Evolutionary conservation across 352 stramenopile genomes (phyloP).

Genomic region (Phytophthora chlamydospora): DNA sequence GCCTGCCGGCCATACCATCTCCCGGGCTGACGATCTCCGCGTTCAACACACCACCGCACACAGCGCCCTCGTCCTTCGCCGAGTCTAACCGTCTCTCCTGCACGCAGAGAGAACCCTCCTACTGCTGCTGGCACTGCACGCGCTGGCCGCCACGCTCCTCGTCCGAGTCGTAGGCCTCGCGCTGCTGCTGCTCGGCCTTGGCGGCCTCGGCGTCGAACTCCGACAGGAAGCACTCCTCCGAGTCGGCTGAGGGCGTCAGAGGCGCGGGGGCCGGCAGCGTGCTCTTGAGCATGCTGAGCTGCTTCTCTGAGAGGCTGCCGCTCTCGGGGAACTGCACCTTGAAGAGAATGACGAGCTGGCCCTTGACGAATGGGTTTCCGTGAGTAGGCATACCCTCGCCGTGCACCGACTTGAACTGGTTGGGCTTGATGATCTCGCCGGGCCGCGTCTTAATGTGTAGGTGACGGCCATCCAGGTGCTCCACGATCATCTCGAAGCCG

Average conservation of each 20-base stretch:
- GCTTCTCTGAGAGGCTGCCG: conserved; percentile 83
- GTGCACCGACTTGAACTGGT: conserved; percentile 94
- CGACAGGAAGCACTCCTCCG: conserved; percentile 88
- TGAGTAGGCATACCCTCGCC: conserved; percentile 98
- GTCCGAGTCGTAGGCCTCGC: conserved; percentile 92
- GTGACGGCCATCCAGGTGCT: conserved; percentile 92
- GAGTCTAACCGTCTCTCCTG: conserved; percentile 39
- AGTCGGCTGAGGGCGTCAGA: conserved; percentile 52
- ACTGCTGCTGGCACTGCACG: conserved; percentile 92
- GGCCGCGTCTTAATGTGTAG: conserved; percentile 93
- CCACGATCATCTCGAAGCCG: conserved; percentile 92
- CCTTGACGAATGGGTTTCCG: conserved; percentile 98
- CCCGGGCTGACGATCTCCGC: conserved; percentile 1
- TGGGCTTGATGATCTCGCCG: conserved; percentile 94
- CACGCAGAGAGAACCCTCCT: conserved; percentile 38
- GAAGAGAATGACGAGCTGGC: conserved; percentile 98
- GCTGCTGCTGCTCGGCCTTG: conserved; percentile 78
- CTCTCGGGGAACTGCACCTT: conserved; percentile 96
- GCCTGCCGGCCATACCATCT: conserved; percentile 14
- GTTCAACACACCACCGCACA: conserved; percentile 26
- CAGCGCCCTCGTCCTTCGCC: conserved; percentile 26
- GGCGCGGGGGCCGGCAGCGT: conserved; percentile 61
- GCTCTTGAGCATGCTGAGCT: conserved; percentile 75
- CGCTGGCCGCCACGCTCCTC: conserved; percentile 92
- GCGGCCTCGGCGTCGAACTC: conserved; percentile 93